A percentile compares a stretch with the other conserved stretches of the same genome.
Conservation (phyloP, 116 monocot genomes). For the Cymodocea nodosa region DNA sequence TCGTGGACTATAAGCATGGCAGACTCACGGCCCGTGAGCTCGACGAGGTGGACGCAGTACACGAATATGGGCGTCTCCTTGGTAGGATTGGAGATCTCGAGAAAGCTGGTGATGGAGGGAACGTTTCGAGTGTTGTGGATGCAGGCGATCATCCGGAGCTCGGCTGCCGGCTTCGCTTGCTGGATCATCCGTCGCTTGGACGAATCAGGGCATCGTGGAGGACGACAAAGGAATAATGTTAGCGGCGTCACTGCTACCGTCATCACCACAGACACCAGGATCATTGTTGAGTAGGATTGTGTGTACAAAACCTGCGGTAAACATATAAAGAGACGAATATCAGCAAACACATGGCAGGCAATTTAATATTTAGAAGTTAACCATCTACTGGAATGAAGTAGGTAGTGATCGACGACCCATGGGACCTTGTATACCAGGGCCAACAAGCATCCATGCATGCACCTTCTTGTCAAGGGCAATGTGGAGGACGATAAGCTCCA, state of each 20-base stretch:
- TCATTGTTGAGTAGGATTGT: slow-evolving; percentile 35
- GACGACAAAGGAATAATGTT: slow-evolving; percentile 8
- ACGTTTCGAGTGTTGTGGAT: slow-evolving; percentile 46
- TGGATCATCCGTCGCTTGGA: slow-evolving; percentile 63
- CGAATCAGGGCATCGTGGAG: slow-evolving; percentile 4
- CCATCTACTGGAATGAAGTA: not conserved
- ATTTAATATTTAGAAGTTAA: no score
- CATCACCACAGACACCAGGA: slow-evolving; percentile 28
- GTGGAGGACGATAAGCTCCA: slow-evolving; percentile 48
- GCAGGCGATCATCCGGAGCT: slow-evolving; percentile 62
- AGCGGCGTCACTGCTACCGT: slow-evolving; percentile 38
- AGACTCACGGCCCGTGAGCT: slow-evolving; percentile 57
- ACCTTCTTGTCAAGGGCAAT: slow-evolving; percentile 44
- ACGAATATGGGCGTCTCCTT: slow-evolving; percentile 66
- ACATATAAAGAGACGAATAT: no score
- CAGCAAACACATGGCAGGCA: no score
- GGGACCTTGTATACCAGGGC: no score
- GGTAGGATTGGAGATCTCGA: slow-evolving; percentile 51
- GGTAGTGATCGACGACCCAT: not conserved
- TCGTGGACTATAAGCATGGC: slow-evolving; percentile 41
- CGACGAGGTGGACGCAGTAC: slow-evolving; percentile 52
- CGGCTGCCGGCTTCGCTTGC: slow-evolving; percentile 27
- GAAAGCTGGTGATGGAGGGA: slow-evolving; percentile 40
- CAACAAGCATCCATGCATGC: not conserved
- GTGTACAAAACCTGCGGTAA: slow-evolving; percentile 32